These are phyloP conservation scores for Plectosphaerella plurivora DNA, from an alignment of 2,329 filamentous ascomycete species.

Conservation along the genomic window DNA sequence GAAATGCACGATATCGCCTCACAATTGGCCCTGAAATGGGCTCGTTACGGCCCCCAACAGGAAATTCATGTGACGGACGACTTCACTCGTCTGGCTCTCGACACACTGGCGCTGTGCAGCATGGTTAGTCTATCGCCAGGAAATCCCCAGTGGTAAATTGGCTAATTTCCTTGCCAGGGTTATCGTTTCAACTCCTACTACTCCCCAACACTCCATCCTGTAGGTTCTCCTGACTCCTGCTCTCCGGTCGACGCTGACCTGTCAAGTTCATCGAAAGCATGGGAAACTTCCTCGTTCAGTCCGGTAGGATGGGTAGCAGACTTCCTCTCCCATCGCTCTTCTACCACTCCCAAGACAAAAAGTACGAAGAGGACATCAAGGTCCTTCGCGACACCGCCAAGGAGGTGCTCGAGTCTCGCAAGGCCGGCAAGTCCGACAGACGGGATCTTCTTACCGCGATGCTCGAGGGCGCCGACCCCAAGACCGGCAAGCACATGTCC, in stretches of 20 bases:
- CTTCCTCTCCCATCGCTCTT: conserved; percentile 42
- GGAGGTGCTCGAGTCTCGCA: conserved; percentile 57
- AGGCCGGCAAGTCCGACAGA: conserved; percentile 36
- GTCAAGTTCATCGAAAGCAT: conserved; percentile 46
- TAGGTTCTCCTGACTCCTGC: no score
- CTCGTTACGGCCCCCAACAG: conserved; percentile 33
- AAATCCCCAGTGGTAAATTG: no score
- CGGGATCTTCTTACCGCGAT: conserved; percentile 67
- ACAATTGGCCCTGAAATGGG: conserved; percentile 52
- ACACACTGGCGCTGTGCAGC: conserved; percentile 56
- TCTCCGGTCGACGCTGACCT: no score
- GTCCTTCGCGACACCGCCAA: conserved; percentile 45
- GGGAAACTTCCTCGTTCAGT: conserved; percentile 52
- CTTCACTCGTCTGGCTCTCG: conserved; percentile 58
- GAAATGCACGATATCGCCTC: conserved; percentile 47
- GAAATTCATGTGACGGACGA: conserved; percentile 50
- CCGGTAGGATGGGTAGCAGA: conserved; percentile 42
- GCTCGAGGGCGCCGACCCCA: conserved; percentile 57
- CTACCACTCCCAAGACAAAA: conserved; percentile 33
- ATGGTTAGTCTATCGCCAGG: conserved; percentile 25
- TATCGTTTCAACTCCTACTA: conserved; percentile 62
- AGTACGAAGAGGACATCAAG: conserved; percentile 46
- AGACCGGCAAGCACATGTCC: conserved; percentile 57
- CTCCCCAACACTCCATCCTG: conserved; percentile 8
- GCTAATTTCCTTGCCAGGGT: conserved; percentile 15